A percentile compares a stretch with the other conserved stretches of the same genome.
Evolutionary conservation across 352 stramenopile species (phyloP).

Genomic region (Globisporangium polare): DNA sequence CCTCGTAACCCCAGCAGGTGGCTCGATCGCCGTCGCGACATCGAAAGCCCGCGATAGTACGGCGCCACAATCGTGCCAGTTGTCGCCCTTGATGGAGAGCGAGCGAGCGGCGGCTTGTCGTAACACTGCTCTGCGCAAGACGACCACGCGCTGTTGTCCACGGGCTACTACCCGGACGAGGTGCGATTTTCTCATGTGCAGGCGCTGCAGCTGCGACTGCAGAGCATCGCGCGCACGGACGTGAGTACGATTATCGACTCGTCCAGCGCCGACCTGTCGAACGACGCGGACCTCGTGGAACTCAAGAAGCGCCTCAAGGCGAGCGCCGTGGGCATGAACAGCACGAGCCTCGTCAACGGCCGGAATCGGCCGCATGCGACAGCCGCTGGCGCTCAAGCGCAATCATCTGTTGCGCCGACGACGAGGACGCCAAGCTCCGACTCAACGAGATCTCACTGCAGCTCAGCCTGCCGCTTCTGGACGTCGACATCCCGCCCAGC

Average conservation of each 20-base stretch:
- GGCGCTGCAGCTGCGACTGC: conserved; percentile 31
- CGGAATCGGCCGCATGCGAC: not conserved
- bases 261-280: conserved; percentile 24
- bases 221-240: conserved; percentile 19
- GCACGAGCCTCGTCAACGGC: conserved; percentile 1
- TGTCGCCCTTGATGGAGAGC: too few relatives aligned
- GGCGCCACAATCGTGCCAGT: too few relatives aligned
- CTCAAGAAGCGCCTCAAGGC: conserved; percentile 37
- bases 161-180: conserved; percentile 25
- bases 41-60: too few relatives aligned
- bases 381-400: conserved; percentile 28
- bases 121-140: too few relatives aligned
- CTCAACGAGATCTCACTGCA: conserved; percentile 39
- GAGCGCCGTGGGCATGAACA: conserved; percentile 18
- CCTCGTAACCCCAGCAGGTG: too few relatives aligned
- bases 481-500: conserved; percentile 23
- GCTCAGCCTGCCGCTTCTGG: conserved; percentile 39
- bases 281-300: conserved; percentile 25
- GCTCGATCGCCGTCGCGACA: too few relatives aligned
- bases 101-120: too few relatives aligned
- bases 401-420: conserved; percentile 29
- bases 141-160: too few relatives aligned
- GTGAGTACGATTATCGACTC: conserved; percentile 22
- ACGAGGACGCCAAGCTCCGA: conserved; percentile 18
- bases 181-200: conserved; percentile 31